phyloP scores from a whole-genome alignment of 2,329 filamentous ascomycete genomes.

The Neopestalotiopsis rosae region DNA sequence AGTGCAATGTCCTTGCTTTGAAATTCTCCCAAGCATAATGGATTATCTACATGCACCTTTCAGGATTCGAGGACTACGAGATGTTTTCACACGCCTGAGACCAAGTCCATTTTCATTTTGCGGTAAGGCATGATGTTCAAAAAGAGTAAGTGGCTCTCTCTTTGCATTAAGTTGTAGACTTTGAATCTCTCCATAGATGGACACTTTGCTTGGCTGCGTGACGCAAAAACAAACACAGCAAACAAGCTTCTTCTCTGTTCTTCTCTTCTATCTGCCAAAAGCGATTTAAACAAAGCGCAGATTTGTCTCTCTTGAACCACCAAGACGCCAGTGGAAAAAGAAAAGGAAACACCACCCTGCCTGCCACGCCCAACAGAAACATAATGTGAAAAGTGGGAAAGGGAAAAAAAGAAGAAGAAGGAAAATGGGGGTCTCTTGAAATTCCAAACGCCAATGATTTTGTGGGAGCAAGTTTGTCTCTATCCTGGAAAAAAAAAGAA shows the following conservation, averaged over 20 bases:
- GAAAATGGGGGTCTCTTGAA: neutral
- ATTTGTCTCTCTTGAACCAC: neutral
- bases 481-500: neutral
- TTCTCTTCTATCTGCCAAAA: neutral
- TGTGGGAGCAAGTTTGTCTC: neutral
- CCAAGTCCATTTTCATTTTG: too few species aligned
- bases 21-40: too few species aligned
- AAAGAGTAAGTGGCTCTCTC: neutral
- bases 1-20: too few species aligned
- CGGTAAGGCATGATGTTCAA: neutral
- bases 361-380: neutral
- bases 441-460: slow-evolving; percentile 3
- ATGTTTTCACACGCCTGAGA: neutral
- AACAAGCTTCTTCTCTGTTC: neutral
- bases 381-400: neutral
- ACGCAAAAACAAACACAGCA: neutral
- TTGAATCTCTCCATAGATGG: neutral
- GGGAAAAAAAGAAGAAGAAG: neutral
- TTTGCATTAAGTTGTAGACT: neutral
- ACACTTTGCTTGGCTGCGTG: too few species aligned
- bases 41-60: too few species aligned
- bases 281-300: neutral
- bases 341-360: neutral
- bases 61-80: too few species aligned
- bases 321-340: neutral